A percentile compares a stretch with the other conserved stretches of the same genome.
These are phyloP conservation scores for Zymoseptoria tritici DNA, from an alignment of 2,329 filamentous ascomycete species.

Conservation along the genomic window DNA sequence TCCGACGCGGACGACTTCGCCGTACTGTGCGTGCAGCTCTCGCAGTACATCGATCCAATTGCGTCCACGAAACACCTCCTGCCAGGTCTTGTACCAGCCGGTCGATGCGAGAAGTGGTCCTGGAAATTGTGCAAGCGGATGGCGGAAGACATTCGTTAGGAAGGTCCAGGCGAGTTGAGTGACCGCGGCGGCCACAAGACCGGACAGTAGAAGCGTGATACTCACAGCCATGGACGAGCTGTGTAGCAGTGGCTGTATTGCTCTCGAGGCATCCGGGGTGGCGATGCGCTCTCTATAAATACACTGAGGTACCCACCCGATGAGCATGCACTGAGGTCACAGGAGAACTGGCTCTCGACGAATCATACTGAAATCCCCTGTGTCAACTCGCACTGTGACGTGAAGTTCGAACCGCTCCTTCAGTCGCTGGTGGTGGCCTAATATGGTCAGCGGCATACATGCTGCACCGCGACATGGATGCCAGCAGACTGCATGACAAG, in stretches of 20 bases:
- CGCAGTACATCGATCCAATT: constrained; percentile 11
- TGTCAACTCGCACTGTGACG: no score
- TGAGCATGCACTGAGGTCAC: no score
- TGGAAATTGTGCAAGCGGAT: constrained; percentile 8
- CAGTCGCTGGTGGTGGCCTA: no score
- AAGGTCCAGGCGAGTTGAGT: constrained; percentile 2
- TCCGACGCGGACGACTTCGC: constrained; percentile 13
- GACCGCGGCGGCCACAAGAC: constrained; percentile 3
- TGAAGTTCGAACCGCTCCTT: no score
- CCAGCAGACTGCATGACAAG: no score
- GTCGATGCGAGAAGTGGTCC: constrained; percentile 6
- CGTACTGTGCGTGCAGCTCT: constrained; percentile 9
- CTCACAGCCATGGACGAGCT: constrained; percentile 2
- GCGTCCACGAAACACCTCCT: constrained; percentile 6
- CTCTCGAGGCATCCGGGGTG: neutral
- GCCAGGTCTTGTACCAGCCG: constrained; percentile 11
- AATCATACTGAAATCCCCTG: no score
- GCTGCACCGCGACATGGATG: no score
- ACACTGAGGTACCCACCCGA: no score
- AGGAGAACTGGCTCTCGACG: no score
- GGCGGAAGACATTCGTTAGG: constrained; percentile 7
- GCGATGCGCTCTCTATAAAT: no score
- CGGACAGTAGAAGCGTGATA: neutral
- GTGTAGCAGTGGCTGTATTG: neutral
- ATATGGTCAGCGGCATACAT: no score